Conservation (phyloP, 306 rosid species). For the Vachellia pachyceras region DNA sequence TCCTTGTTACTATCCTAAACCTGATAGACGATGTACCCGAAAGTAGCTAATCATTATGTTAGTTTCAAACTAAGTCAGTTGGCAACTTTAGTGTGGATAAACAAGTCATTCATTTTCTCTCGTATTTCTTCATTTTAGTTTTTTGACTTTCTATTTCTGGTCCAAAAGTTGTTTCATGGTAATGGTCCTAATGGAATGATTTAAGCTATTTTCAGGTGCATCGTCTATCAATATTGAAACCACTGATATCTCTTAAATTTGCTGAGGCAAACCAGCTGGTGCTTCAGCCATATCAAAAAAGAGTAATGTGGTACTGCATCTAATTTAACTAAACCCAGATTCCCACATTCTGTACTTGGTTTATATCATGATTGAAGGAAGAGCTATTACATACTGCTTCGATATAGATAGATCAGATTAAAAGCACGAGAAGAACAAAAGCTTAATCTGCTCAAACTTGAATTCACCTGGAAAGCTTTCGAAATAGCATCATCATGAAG, state of each 20-base stretch:
- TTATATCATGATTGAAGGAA: constrained; percentile 8
- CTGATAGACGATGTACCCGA: no score
- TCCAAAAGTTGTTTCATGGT: no score
- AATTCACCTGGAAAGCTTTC: constrained; percentile 72
- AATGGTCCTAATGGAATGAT: no score
- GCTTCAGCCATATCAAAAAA: neutral
- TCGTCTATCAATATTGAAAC: neutral
- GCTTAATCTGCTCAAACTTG: constrained; percentile 2
- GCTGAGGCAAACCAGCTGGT: neutral
- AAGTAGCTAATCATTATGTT: no score
- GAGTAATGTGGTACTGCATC: neutral
- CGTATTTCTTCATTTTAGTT: no score
- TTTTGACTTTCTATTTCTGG: no score
- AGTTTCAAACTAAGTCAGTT: no score
- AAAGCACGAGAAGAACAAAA: neutral
- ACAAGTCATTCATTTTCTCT: no score
- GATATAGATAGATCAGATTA: neutral
- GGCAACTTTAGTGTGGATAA: no score
- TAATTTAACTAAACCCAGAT: neutral
- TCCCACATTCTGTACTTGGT: neutral
- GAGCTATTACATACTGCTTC: neutral
- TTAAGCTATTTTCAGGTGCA: no score
- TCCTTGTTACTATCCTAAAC: no score
- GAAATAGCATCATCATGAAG: constrained; percentile 72
- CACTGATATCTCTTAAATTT: neutral